Evolutionary conservation across 768 basidiomycete genomes (phyloP).

Genomic region (Amanita pseudoporphyria): DNA sequence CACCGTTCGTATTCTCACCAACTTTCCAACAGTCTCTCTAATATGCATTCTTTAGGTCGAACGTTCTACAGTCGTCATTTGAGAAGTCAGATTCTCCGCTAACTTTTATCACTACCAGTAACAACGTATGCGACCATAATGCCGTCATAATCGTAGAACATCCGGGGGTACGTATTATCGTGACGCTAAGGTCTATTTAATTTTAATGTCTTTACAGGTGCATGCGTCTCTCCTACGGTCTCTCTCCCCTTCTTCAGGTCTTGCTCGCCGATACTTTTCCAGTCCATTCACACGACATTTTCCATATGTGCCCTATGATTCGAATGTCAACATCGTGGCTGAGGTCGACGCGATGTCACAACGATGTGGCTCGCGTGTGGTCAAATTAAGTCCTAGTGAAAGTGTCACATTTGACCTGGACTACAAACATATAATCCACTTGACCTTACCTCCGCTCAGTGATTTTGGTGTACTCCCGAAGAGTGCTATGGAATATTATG

Average conservation of each 20-base stretch:
- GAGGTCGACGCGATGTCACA: conserved; percentile 35
- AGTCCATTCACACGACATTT: conserved; percentile 52
- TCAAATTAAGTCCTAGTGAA: conserved; percentile 33
- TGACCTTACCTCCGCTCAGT: conserved; percentile 36
- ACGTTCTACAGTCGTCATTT: conserved; percentile 28
- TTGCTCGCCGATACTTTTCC: conserved; percentile 36
- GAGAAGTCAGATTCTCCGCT: conserved; percentile 30
- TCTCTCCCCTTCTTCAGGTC: conserved; percentile 40
- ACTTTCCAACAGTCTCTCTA: background rate
- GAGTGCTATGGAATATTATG: conserved; percentile 38
- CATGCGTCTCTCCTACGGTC: conserved; percentile 69
- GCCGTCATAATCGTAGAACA: conserved; percentile 63
- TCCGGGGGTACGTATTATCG: conserved; percentile 44
- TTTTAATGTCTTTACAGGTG: conserved; percentile 30
- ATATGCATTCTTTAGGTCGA: conserved; percentile 29
- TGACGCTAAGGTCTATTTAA: background rate
- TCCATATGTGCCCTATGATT: conserved; percentile 40
- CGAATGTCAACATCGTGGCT: conserved; percentile 19
- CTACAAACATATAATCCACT: conserved; percentile 44
- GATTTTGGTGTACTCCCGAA: conserved; percentile 25
- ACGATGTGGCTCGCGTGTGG: conserved; percentile 42
- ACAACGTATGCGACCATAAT: conserved; percentile 52
- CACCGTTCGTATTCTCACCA: conserved; percentile 29
- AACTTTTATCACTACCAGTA: conserved; percentile 31
- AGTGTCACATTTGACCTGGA: conserved; percentile 24